Evolutionary conservation across 2,329 filamentous ascomycete genomes (phyloP).

Genomic region (Ascosphaera apis): DNA sequence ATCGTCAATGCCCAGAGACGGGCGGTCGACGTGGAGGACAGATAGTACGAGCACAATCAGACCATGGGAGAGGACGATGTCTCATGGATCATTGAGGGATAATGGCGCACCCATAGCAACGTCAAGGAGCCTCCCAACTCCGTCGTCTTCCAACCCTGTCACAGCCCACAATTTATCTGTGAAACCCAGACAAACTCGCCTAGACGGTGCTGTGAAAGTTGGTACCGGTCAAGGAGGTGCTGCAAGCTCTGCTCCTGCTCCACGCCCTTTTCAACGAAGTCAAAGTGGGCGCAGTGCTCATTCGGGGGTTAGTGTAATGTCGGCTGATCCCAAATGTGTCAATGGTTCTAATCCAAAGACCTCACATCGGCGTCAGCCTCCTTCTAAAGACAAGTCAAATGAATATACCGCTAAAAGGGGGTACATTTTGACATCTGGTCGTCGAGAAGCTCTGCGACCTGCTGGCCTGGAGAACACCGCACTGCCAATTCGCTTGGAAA

Average conservation of each 20-base stretch:
- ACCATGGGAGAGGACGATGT: not conserved
- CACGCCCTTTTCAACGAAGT: not conserved
- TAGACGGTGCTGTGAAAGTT: not conserved
- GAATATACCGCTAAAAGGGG: not conserved
- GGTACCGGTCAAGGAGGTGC: not conserved
- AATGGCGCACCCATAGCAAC: not conserved
- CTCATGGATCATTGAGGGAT: not conserved
- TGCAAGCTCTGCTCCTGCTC: not conserved
- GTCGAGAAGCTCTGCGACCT: slow-evolving; percentile 1
- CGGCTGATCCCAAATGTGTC: not conserved
- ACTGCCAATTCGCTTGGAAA: not conserved
- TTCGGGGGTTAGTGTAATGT: not conserved
- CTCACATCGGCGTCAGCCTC: not conserved
- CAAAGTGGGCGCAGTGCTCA: not conserved
- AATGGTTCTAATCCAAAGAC: not conserved
- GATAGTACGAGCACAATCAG: not conserved
- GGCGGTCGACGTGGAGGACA: not conserved
- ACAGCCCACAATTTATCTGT: not conserved
- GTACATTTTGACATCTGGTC: not conserved
- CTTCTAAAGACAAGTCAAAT: not conserved
- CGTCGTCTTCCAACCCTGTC: not conserved
- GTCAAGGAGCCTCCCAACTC: not conserved
- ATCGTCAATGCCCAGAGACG: not conserved
- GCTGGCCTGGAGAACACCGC: slow-evolving; percentile 1
- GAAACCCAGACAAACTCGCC: not conserved